A percentile compares a stretch with the other conserved stretches of the same genome.
These are phyloP conservation scores for Avena insularis DNA, from an alignment of 176 grass and related monocot species.

Conservation along the genomic window DNA sequence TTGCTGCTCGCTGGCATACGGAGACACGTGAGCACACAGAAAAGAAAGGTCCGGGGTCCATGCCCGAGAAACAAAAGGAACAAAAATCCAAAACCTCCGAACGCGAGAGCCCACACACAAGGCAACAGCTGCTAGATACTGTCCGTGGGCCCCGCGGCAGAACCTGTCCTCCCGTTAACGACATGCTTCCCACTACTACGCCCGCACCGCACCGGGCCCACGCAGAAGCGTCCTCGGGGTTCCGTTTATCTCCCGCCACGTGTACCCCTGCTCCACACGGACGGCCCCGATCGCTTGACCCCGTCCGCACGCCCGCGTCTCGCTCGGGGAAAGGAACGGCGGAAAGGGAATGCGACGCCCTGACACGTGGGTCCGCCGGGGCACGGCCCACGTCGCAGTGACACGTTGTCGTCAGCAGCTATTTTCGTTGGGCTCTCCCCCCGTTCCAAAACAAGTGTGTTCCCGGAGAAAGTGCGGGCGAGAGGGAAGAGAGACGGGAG, in stretches of 20 bases:
- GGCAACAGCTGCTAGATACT: background rate
- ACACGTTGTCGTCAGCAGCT: slow-evolving; percentile 21
- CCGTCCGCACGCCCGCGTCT: slow-evolving; percentile 19
- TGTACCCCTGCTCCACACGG: background rate
- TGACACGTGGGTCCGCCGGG: background rate
- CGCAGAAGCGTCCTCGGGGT: background rate
- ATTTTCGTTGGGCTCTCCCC: background rate
- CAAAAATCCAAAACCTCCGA: background rate
- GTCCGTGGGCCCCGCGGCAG: background rate
- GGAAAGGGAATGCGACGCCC: slow-evolving; percentile 11
- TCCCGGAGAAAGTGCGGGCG: slow-evolving; percentile 49
- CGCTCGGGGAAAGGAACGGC: background rate
- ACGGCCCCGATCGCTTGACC: slow-evolving; percentile 44
- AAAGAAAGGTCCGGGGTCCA: background rate
- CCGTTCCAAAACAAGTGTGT: slow-evolving; percentile 30
- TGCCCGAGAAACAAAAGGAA: background rate
- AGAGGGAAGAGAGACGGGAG: slow-evolving; percentile 23
- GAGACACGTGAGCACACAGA: slow-evolving; percentile 18
- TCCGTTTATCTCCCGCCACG: background rate
- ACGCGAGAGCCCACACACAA: background rate
- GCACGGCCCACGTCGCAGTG: background rate
- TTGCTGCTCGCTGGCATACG: background rate
- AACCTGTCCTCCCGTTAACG: slow-evolving; percentile 23
- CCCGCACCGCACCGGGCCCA: slow-evolving; percentile 9
- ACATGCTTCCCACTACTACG: slow-evolving; percentile 36